Evolutionary conservation across 1,284 basidiomycete genomes (phyloP).

Genomic region (Ceratobasidium papillatum): DNA sequence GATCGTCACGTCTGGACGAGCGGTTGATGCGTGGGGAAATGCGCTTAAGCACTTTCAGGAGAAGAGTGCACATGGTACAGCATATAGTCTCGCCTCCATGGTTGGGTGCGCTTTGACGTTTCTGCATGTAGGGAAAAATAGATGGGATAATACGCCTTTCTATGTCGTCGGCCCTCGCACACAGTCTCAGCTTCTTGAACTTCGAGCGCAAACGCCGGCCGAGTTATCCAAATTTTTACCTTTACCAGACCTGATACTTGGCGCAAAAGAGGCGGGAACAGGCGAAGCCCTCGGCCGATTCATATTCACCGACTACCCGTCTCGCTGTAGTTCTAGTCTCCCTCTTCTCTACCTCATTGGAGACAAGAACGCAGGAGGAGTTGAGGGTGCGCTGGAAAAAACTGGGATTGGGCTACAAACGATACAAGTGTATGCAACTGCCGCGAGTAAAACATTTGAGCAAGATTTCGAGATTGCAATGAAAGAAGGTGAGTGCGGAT

Average conservation of each 20-base stretch:
- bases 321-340: conserved; percentile 17
- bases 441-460: conserved; percentile 62
- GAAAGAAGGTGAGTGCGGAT: conserved; percentile 12
- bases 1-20: conserved; percentile 75
- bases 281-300: conserved; percentile 70
- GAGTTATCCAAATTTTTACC: conserved; percentile 6
- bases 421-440: conserved; percentile 74
- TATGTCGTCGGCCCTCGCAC: conserved; percentile 78
- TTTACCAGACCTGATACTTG: conserved; percentile 57
- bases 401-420: conserved; percentile 58
- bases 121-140: background rate
- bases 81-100: background rate
- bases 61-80: background rate
- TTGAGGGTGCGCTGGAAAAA: conserved; percentile 61
- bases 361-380: conserved; percentile 80
- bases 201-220: conserved; percentile 49
- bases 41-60: conserved; percentile 52
- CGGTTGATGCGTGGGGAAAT: conserved; percentile 70
- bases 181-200: conserved; percentile 57
- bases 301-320: conserved; percentile 61
- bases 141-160: conserved; percentile 60
- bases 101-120: background rate
- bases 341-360: conserved; percentile 75
- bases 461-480: conserved; percentile 56
- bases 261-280: conserved; percentile 66